Evolutionary conservation across 768 basidiomycete genomes (phyloP).

Genomic region (Crepidotus variabilis): DNA sequence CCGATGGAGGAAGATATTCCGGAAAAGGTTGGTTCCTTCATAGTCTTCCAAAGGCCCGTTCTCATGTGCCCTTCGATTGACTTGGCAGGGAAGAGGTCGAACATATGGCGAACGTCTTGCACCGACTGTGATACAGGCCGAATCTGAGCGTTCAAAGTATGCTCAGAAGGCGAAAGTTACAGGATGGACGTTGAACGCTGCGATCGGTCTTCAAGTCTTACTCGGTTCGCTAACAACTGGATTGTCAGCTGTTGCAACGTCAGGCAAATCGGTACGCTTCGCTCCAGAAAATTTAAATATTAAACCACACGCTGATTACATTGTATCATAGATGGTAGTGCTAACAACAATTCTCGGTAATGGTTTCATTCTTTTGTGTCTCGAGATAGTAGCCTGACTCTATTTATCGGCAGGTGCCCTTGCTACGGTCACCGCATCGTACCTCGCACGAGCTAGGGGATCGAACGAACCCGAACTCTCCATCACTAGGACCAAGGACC

Average conservation of each 20-base stretch:
- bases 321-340: slow-evolving; percentile 28
- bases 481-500: slow-evolving; percentile 47
- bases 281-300: neutral
- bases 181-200: slow-evolving; percentile 35
- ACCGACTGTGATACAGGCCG: slow-evolving; percentile 17
- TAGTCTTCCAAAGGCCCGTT: neutral
- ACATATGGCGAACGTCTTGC: slow-evolving; percentile 47
- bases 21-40: slow-evolving; percentile 5
- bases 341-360: slow-evolving; percentile 34
- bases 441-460: slow-evolving; percentile 65
- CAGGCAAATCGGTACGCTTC: slow-evolving; percentile 34
- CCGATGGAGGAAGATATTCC: slow-evolving; percentile 23
- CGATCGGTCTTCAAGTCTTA: slow-evolving; percentile 59
- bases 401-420: slow-evolving; percentile 40
- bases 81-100: slow-evolving; percentile 5
- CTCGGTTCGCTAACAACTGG: slow-evolving; percentile 70
- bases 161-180: slow-evolving; percentile 38
- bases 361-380: neutral
- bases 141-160: slow-evolving; percentile 38
- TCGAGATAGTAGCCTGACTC: neutral
- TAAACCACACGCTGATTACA: neutral
- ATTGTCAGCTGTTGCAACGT: slow-evolving; percentile 42
- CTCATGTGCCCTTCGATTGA: neutral
- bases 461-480: slow-evolving; percentile 71
- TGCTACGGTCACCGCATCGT: slow-evolving; percentile 66